These are phyloP conservation scores for Ascobolus immersus DNA, from an alignment of 495 filamentous ascomycete species.

Conservation along the genomic window DNA sequence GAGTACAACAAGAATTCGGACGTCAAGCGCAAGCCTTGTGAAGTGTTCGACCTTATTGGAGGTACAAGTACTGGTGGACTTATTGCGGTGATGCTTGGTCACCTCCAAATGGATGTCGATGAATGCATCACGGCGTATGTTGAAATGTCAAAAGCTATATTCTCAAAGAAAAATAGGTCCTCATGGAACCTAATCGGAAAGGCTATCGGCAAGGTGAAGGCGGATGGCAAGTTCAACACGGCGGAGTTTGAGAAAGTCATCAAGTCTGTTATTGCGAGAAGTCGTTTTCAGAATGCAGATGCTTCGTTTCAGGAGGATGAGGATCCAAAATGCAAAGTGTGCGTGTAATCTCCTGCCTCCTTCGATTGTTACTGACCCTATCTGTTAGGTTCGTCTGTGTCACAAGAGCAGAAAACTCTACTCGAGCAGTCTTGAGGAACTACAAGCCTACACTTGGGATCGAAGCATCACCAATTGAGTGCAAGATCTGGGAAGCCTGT, in stretches of 20 bases:
- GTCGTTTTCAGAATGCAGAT: constrained; percentile 59
- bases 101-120: constrained; percentile 8
- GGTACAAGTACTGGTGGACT: constrained; percentile 12
- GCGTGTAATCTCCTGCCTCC: no score
- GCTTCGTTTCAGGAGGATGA: no score
- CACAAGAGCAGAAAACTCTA: no score
- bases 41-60: constrained; percentile 12
- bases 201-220: no score
- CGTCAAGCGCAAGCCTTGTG: constrained; percentile 21
- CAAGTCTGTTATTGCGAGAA: constrained; percentile 29
- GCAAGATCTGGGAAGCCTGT: constrained; percentile 83
- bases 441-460: no score
- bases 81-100: constrained; percentile 9
- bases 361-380: no score
- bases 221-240: constrained; percentile 79
- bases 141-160: constrained; percentile 5
- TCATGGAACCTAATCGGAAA: constrained; percentile 15
- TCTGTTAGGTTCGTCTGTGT: no score
- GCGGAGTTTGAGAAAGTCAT: constrained; percentile 84
- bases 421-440: no score
- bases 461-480: no score
- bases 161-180: constrained; percentile 17
- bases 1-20: constrained; percentile 37
- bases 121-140: constrained; percentile 9
- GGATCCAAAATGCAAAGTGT: no score